Conservation (phyloP, 768 basidiomycete genomes). For the Auriscalpium microsporum region DNA sequence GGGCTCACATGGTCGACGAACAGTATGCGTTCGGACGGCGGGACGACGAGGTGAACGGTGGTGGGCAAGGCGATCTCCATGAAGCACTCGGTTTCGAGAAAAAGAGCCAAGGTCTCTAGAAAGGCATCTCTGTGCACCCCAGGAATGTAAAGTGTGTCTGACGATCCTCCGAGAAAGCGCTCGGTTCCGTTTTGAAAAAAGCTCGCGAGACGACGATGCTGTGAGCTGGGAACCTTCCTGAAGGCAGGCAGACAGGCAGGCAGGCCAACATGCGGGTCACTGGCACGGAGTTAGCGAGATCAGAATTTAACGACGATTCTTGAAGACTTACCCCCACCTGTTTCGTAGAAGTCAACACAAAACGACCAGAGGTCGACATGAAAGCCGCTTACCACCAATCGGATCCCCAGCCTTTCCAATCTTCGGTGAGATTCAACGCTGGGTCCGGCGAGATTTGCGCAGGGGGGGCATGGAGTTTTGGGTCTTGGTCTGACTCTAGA, state of each 20-base stretch:
- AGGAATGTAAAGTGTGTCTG: slow-evolving; percentile 42
- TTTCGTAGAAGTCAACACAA: not conserved
- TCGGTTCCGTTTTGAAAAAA: slow-evolving; percentile 21
- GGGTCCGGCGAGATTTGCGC: slow-evolving; percentile 35
- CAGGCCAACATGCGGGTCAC: slow-evolving; percentile 38
- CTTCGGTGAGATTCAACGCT: slow-evolving; percentile 27
- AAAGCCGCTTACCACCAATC: slow-evolving; percentile 34
- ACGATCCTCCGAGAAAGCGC: slow-evolving; percentile 39
- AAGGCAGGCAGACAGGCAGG: slow-evolving; percentile 36
- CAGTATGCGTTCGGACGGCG: slow-evolving; percentile 31
- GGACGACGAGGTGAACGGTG: slow-evolving; percentile 33
- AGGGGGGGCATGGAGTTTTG: slow-evolving; percentile 30
- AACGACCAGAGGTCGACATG: not conserved
- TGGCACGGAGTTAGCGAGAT: slow-evolving; percentile 4
- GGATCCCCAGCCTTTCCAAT: slow-evolving; percentile 32
- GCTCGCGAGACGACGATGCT: slow-evolving; percentile 31
- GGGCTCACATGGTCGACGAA: slow-evolving; percentile 39
- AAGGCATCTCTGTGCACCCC: slow-evolving; percentile 30
- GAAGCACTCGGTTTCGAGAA: slow-evolving; percentile 41
- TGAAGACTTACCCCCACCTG: slow-evolving; percentile 16
- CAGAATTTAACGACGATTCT: not conserved
- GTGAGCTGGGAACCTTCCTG: slow-evolving; percentile 23
- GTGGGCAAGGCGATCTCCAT: slow-evolving; percentile 42
- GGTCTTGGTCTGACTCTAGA: slow-evolving; percentile 14
- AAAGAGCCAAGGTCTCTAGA: slow-evolving; percentile 34